Evolutionary conservation across 768 basidiomycete genomes (phyloP).

Genomic region (Pleurotus salmoneostramineus): DNA sequence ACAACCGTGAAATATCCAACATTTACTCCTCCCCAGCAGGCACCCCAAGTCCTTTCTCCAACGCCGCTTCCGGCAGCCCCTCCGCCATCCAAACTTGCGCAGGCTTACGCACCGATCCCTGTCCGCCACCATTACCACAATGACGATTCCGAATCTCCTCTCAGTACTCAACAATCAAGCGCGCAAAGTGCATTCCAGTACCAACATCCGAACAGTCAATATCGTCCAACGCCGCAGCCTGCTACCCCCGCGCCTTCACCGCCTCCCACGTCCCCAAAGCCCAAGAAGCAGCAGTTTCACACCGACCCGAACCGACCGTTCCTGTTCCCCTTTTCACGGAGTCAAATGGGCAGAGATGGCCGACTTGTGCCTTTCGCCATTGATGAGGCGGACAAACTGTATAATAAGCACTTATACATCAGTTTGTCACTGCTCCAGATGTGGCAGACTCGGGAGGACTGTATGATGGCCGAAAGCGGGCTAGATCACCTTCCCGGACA

Average conservation of each 20-base stretch:
- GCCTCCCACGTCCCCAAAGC: constrained; percentile 69
- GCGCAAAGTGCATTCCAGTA: constrained; percentile 16
- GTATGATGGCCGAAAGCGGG: constrained; percentile 91
- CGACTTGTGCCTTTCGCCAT: constrained; percentile 92
- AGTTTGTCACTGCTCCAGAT: constrained; percentile 88
- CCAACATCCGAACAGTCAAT: constrained; percentile 21
- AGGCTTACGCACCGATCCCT: constrained; percentile 91
- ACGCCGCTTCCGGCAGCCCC: constrained; percentile 23
- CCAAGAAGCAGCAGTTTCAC: constrained; percentile 98
- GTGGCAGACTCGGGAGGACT: constrained; percentile 95
- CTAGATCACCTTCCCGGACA: constrained; percentile 74
- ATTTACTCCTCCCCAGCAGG: constrained; percentile 61
- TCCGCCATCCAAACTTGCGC: constrained; percentile 65
- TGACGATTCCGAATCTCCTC: constrained; percentile 57
- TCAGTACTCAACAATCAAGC: constrained; percentile 33
- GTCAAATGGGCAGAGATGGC: constrained; percentile 42
- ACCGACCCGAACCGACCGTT: constrained; percentile 95
- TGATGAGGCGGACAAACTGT: constrained; percentile 91
- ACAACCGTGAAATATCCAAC: constrained; percentile 96
- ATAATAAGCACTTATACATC: constrained; percentile 86
- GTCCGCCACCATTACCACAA: constrained; percentile 94
- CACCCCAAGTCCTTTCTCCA: constrained; percentile 26
- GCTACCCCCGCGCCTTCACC: constrained; percentile 91
- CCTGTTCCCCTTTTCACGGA: constrained; percentile 91
- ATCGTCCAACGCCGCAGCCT: constrained; percentile 55